These are phyloP conservation scores for Scenedesmus sp. DNA, from an alignment of 163 green algal species.

Conservation along the genomic window DNA sequence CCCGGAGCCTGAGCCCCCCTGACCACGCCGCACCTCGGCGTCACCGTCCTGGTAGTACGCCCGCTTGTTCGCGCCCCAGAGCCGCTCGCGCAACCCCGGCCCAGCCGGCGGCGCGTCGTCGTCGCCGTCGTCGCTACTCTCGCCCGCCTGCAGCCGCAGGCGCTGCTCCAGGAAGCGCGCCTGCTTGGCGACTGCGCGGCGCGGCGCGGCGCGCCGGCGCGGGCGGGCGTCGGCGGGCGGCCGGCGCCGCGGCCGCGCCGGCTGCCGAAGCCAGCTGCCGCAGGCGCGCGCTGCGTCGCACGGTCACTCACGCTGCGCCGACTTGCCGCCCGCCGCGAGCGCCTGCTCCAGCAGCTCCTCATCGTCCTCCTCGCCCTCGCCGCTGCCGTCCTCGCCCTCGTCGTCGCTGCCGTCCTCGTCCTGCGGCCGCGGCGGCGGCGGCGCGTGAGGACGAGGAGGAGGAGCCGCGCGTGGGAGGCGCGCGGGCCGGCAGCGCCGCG, in stretches of 20 bases:
- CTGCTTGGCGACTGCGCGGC: constrained; percentile 67
- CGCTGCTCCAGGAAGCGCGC: constrained; percentile 70
- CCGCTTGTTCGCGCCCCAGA: constrained; percentile 76
- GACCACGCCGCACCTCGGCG: constrained; percentile 61
- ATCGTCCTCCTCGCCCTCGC: constrained; percentile 58
- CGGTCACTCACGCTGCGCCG: constrained; percentile 32
- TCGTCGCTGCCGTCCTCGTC: constrained; percentile 43
- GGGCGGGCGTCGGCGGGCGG: no score
- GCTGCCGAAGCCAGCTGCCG: not conserved
- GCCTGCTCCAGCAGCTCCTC: constrained; percentile 49
- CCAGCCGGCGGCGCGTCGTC: constrained; percentile 66
- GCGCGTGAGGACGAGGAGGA: no score
- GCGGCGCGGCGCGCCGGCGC: not conserved
- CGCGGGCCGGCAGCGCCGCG: no score
- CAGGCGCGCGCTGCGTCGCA: not conserved
- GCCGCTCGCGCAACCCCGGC: constrained; percentile 65
- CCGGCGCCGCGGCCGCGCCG: not conserved
- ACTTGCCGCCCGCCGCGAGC: constrained; percentile 45
- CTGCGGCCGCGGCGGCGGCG: no score
- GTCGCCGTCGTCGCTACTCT: constrained; percentile 59
- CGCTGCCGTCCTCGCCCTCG: constrained; percentile 48
- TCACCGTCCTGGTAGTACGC: constrained; percentile 87
- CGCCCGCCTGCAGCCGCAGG: constrained; percentile 65
- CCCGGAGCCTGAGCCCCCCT: no score
- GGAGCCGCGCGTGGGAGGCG: no score